Conservation (phyloP, 2,329 filamentous ascomycete genomes). For the Neonectria coccinea region DNA sequence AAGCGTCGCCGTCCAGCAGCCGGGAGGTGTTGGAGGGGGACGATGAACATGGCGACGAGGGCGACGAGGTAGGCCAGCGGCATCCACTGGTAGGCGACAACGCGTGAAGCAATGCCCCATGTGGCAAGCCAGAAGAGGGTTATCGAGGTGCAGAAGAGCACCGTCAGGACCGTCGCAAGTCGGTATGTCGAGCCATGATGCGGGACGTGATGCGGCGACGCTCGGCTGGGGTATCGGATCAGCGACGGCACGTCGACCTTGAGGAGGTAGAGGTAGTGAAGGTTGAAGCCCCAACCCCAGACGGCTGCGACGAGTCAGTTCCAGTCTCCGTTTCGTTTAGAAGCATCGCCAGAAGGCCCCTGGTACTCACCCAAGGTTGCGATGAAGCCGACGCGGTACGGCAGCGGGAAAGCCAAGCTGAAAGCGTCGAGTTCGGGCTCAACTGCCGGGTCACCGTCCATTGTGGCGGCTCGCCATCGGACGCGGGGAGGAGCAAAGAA, state of each 20-base stretch:
- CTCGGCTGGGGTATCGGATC: slow-evolving; percentile 85
- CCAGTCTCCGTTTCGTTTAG: slow-evolving; percentile 1
- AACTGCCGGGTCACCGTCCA: slow-evolving; percentile 81
- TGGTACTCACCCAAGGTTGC: slow-evolving; percentile 78
- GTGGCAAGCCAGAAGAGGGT: slow-evolving; percentile 87
- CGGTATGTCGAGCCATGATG: slow-evolving; percentile 89
- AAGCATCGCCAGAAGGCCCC: not conserved
- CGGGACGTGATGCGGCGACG: slow-evolving; percentile 75
- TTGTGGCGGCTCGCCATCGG: slow-evolving; percentile 52
- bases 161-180: slow-evolving; percentile 80
- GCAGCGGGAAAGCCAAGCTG: slow-evolving; percentile 86
- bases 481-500: slow-evolving; percentile 15
- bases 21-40: slow-evolving; percentile 77
- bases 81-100: slow-evolving; percentile 84
- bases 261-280: slow-evolving; percentile 83
- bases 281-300: slow-evolving; percentile 95
- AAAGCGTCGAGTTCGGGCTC: slow-evolving; percentile 83
- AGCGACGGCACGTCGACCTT: slow-evolving; percentile 90
- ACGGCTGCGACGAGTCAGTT: slow-evolving; percentile 69
- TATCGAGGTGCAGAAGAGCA: slow-evolving; percentile 77
- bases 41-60: slow-evolving; percentile 76
- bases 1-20: slow-evolving; percentile 80
- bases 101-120: slow-evolving; percentile 73
- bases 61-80: slow-evolving; percentile 85
- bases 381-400: slow-evolving; percentile 89